These are phyloP conservation scores for Alternaria sp. DNA, from an alignment of 2,329 filamentous ascomycete species.

Conservation along the genomic window DNA sequence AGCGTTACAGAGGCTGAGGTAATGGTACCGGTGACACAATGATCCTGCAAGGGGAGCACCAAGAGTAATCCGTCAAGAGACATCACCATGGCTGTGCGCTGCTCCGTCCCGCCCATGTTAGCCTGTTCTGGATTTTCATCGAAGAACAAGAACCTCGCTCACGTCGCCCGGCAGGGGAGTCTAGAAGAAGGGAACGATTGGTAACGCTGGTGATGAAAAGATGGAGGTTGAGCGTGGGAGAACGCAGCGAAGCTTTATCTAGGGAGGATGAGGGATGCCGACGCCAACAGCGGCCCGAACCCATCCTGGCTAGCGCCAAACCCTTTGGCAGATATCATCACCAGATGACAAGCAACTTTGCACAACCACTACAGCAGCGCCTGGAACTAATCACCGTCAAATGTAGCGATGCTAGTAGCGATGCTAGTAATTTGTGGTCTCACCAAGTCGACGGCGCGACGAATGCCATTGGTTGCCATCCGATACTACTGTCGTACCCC, in stretches of 20 bases:
- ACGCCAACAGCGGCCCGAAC: constrained; percentile 8
- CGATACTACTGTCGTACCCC: neutral
- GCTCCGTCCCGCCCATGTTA: neutral
- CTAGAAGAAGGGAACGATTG: neutral
- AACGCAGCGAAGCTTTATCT: neutral
- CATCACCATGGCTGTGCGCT: neutral
- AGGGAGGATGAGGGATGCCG: neutral
- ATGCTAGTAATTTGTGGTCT: too few species aligned
- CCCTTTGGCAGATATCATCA: neutral
- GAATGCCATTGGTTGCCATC: neutral
- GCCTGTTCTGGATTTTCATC: neutral
- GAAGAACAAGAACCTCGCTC: neutral
- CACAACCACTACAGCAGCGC: neutral
- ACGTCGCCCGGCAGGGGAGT: neutral
- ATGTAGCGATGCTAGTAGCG: neutral
- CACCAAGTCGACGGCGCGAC: neutral
- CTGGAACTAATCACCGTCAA: neutral
- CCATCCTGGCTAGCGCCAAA: neutral
- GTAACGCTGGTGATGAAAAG: neutral
- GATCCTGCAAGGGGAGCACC: neutral
- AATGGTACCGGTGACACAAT: neutral
- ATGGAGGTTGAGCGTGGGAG: neutral
- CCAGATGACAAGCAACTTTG: neutral
- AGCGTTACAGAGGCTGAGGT: neutral
- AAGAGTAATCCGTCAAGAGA: neutral